A percentile compares a stretch with the other conserved stretches of the same genome.
phyloP scores from a whole-genome alignment of 192 early-diverging fungal species.

The Backusella macrospora region DNA sequence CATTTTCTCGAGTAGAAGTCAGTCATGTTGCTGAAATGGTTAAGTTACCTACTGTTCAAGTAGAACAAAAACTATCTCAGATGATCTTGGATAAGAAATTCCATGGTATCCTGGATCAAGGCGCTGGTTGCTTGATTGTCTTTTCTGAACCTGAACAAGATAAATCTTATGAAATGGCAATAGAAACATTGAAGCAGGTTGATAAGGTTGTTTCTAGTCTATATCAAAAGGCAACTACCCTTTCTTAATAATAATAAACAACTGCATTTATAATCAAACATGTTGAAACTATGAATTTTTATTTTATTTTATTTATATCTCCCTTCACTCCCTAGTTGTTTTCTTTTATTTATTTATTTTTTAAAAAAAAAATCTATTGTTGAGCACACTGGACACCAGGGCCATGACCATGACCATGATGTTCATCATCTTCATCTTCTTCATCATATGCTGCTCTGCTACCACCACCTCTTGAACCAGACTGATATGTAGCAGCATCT shows the following conservation, averaged over 20 bases:
- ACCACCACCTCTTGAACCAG: constrained; percentile 1
- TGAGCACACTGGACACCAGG: constrained; percentile 42
- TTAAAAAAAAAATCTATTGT: constrained; percentile 13
- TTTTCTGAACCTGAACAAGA: constrained; percentile 89
- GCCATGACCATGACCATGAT: constrained; percentile 7
- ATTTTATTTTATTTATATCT: neutral
- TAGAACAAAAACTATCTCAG: constrained; percentile 95
- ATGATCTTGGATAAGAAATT: constrained; percentile 99
- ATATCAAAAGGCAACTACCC: constrained; percentile 79
- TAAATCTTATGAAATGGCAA: constrained; percentile 86
- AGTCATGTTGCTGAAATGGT: constrained; percentile 91
- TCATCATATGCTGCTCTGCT: constrained; percentile 9
- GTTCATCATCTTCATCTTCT: constrained; percentile 30
- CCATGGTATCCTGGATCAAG: constrained; percentile 95
- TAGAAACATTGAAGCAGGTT: constrained; percentile 97
- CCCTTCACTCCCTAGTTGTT: neutral
- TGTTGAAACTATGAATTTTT: neutral
- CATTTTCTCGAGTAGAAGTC: constrained; percentile 98
- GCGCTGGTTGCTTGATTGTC: constrained; percentile 90
- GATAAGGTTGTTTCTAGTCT: constrained; percentile 92
- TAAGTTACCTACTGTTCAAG: constrained; percentile 85
- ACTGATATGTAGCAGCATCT: constrained; percentile 34
- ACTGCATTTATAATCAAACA: neutral
- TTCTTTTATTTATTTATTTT: neutral
- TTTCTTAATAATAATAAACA: neutral